Conservation (phyloP, 306 rosid genomes). For the Sicyos baderoa region DNA sequence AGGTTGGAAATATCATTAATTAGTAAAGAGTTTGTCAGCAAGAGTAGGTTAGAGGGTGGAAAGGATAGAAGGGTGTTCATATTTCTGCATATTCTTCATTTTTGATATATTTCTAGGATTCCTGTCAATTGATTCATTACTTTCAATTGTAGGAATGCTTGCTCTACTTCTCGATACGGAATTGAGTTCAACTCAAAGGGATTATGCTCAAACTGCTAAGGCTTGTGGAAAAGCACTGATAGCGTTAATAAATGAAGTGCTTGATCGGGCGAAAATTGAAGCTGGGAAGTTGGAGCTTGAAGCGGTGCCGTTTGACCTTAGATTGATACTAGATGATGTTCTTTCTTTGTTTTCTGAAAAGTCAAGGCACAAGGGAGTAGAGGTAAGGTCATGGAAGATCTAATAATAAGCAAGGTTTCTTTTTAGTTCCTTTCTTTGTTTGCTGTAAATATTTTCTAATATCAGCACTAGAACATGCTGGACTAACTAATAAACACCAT, state of each 20-base stretch:
- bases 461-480: not conserved
- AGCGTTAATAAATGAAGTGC: conserved; percentile 88
- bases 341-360: conserved; percentile 92
- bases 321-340: conserved; percentile 86
- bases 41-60: not conserved
- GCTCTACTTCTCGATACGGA: conserved; percentile 81
- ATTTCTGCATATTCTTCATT: not conserved
- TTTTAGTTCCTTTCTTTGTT: not conserved
- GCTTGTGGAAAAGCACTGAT: conserved; percentile 92
- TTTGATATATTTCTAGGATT: not conserved
- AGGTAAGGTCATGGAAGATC: conserved; percentile 40
- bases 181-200: conserved; percentile 81
- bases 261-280: conserved; percentile 93
- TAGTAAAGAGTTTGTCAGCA: not conserved
- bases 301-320: conserved; percentile 85
- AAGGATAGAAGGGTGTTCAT: not conserved
- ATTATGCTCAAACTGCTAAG: conserved; percentile 93
- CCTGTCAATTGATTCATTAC: not conserved
- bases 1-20: not conserved
- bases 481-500: too few relatives aligned
- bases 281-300: conserved; percentile 94
- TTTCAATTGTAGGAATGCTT: conserved; percentile 71
- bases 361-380: conserved; percentile 81
- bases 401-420: not conserved
- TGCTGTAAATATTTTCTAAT: not conserved